Base-by-base conservation (phyloP, 2,329 filamentous ascomycete genomes). In the Trichoderma gracile region DNA sequence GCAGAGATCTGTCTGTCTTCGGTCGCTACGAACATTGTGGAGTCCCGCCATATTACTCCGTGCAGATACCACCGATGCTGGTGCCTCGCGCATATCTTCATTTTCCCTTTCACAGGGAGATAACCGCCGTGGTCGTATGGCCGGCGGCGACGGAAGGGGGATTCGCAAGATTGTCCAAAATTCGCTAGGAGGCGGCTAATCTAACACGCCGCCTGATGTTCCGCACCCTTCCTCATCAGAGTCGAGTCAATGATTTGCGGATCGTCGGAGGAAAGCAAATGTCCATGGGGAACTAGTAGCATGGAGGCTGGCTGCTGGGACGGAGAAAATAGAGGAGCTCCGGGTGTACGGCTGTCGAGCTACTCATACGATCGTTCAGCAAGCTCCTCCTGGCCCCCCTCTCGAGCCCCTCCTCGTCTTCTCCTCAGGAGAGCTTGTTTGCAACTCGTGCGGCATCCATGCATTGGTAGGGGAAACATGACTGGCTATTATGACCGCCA, bases 1-100 rank as follows among this genome's bases (percentile, higher is more conserved):
- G 38, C 58, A 61, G 47, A 61, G 47, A 61, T 61, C 47, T 45
- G 49, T 53, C 45, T 42, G 49, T 61, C 45, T 42, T 27, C 47
- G 42, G 47, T 53, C 23, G 54, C 40, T 10, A 61, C 38, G 58
- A 59, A 50, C 56, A 15, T 33, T 33, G 58, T 62, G 58, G 58
- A 62, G 58, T 38, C 47, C 19, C 21, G 33, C 58, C 58, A 62
- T 46, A 52, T 52, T 45, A 23, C 47, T 60, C 46, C 58, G 45
- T 62, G 30, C 56, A 60, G 46, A 60, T 52, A 38, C 33, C 33
- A 19, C 38, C 42, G 23, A 33, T 30, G 46, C 33, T 43, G 46
- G 3, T 61, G 38, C 47, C 46, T 52, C 23, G 33, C 33, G 58
- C 23, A 60, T 27, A 50, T 61, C 58, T 42, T 62, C 58, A 62